A percentile compares a stretch with the other conserved stretches of the same genome.
phyloP scores from a whole-genome alignment of 192 early-diverging fungal genomes.

The Backusella mclennaniae region DNA sequence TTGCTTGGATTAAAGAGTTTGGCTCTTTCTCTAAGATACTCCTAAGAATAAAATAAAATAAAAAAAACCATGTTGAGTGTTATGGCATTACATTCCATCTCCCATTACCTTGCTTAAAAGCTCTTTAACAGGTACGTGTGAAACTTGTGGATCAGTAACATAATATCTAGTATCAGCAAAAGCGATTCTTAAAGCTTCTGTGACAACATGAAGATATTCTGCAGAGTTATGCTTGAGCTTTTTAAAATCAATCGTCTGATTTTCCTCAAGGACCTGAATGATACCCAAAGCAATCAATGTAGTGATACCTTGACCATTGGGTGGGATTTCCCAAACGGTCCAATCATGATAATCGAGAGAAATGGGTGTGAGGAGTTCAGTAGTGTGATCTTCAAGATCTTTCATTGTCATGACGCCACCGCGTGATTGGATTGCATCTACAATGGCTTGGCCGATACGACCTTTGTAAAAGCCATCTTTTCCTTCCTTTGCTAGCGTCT shows the following conservation, averaged over 20 bases:
- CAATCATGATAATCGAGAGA: slow-evolving; percentile 59
- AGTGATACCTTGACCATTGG: slow-evolving; percentile 74
- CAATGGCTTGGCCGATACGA: slow-evolving; percentile 62
- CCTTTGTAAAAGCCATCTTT: slow-evolving; percentile 70
- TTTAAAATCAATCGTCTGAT: slow-evolving; percentile 36
- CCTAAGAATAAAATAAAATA: not conserved
- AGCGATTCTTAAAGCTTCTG: slow-evolving; percentile 69
- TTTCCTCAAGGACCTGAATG: slow-evolving; percentile 51
- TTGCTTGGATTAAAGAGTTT: slow-evolving; percentile 47
- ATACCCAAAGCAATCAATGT: slow-evolving; percentile 73
- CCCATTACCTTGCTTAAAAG: slow-evolving; percentile 49
- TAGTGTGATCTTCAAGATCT: slow-evolving; percentile 58
- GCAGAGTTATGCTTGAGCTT: slow-evolving; percentile 53
- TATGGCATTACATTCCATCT: too few species aligned
- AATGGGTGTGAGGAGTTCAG: slow-evolving; percentile 54
- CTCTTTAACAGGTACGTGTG: slow-evolving; percentile 44
- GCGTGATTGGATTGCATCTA: slow-evolving; percentile 44
- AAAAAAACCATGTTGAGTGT: not conserved
- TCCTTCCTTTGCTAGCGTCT: slow-evolving; percentile 58
- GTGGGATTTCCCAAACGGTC: slow-evolving; percentile 68
- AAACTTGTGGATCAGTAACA: slow-evolving; percentile 66
- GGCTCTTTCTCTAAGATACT: slow-evolving; percentile 58
- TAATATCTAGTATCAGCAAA: slow-evolving; percentile 72
- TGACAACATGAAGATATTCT: slow-evolving; percentile 65
- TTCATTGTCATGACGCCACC: slow-evolving; percentile 66